Base-by-base conservation (phyloP, 768 basidiomycete species). In the Boletus eberwhitei region DNA sequence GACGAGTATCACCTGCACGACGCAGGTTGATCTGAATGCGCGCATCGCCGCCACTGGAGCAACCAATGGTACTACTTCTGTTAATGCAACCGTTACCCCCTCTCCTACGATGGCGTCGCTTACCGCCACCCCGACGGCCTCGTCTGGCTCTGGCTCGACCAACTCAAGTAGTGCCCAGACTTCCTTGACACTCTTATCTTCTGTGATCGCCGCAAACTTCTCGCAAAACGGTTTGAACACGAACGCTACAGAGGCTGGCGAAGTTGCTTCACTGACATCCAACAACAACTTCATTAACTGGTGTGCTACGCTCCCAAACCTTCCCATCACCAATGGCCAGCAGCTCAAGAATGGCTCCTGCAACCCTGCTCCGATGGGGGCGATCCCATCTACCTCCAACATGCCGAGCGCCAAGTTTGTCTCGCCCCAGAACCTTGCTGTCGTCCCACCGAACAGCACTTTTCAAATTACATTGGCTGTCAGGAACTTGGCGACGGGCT, bases 211-310 rank as follows among this genome's bases (percentile, higher is more conserved):
- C 13, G 57, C 63, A 5, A 80, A 80, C n/a, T 85, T 87, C 54
- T 76, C 72, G 16, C 71, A 81, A 43, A 65, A 82, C 55, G 88
- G 87, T 21, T 69, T 74, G 55, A 58, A 62, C 16, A 50, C 38
- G 22, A 62, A 55, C 26, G 59, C 65, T 21, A 57, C 73, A 1
- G 59, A 61, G 1, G 56, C 75, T 50, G 83, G 81, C 29, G 77
- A 85, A 68, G 76, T 77, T 22, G 73, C 82, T 14, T 85, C 84
- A 7, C 69, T 82, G 8, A 84, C 80, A 0, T 85, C 85, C n/a
- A 69, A 68, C 43, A 85, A 89, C 73, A 89, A 89, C 75, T 90
- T 85, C 67, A 86, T 87, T 72, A 86, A 86, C 73, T 85, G 75
- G 67, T 87, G 86, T 60, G 68, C 73, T 8, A 79, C 77, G 16